phyloP scores from a whole-genome alignment of 2,329 filamentous ascomycete genomes.

The Colletotrichum lentis region DNA sequence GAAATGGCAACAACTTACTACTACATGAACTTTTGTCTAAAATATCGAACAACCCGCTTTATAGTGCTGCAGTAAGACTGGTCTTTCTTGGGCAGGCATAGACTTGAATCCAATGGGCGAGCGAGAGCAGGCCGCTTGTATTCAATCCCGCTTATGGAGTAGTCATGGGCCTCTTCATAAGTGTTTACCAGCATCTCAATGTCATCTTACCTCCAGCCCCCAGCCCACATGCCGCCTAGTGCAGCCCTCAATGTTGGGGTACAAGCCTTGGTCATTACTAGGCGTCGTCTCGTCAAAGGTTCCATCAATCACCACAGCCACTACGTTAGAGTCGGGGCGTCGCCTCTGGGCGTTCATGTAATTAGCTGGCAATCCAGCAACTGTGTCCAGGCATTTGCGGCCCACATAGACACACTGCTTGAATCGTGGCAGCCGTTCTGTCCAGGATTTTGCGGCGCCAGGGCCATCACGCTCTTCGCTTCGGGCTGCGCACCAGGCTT shows the following conservation, averaged over 20 bases:
- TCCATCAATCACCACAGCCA: conserved; percentile 5
- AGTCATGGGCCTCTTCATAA: conserved; percentile 6
- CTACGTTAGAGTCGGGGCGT: neutral
- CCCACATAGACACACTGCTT: conserved; percentile 12
- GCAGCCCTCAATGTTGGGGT: conserved; percentile 16
- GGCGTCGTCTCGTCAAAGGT: neutral
- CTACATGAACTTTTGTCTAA: too few relatives aligned
- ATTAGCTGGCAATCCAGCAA: neutral
- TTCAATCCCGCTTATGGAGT: neutral
- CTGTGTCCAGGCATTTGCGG: conserved; percentile 9
- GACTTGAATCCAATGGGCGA: neutral
- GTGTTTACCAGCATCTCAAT: neutral
- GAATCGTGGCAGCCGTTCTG: neutral
- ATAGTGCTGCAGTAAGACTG: neutral
- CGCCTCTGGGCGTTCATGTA: neutral
- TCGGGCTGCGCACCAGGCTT: neutral
- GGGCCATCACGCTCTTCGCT: conserved; percentile 5
- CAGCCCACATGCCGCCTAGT: conserved; percentile 16
- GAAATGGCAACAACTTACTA: too few relatives aligned
- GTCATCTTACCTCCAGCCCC: conserved; percentile 8
- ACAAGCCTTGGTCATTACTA: neutral
- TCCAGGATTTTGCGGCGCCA: neutral
- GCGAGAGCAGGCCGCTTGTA: conserved; percentile 16
- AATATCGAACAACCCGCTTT: too few relatives aligned
- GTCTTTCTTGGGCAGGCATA: neutral